Conservation (phyloP, 2,329 filamentous ascomycete genomes). For the Ophiostoma montium region DNA sequence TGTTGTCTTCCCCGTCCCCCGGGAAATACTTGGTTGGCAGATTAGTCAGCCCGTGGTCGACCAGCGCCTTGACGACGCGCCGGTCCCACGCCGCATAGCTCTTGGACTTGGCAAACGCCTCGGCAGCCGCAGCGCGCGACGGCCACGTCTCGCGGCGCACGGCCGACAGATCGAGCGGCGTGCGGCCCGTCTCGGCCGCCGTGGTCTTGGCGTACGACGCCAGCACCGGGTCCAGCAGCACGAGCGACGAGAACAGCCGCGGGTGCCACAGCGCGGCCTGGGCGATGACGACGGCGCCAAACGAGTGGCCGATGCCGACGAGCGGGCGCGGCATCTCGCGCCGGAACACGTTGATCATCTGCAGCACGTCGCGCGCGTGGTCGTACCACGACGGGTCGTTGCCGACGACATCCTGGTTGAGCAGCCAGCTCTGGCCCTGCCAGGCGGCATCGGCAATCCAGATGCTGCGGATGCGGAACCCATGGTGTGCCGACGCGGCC, state of each 20-base stretch:
- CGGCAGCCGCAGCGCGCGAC: conserved; percentile 52
- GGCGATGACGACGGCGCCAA: conserved; percentile 62
- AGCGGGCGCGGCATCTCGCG: conserved; percentile 67
- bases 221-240: conserved; percentile 79
- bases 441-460: conserved; percentile 86
- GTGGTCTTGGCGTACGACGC: conserved; percentile 29
- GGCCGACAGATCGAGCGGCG: conserved; percentile 46
- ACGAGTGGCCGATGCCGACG: conserved; percentile 77
- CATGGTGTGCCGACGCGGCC: conserved; percentile 37
- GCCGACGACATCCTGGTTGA: conserved; percentile 65
- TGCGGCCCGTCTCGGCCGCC: conserved; percentile 21
- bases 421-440: conserved; percentile 62
- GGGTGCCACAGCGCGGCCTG: conserved; percentile 66
- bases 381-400: conserved; percentile 87
- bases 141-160: conserved; percentile 72
- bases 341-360: conserved; percentile 75
- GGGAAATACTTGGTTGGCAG: conserved; percentile 50
- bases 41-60: conserved; percentile 60
- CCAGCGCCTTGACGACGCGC: conserved; percentile 61
- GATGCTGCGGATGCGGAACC: conserved; percentile 62
- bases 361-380: conserved; percentile 67
- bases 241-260: conserved; percentile 58
- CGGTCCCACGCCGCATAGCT: conserved; percentile 79
- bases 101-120: conserved; percentile 50
- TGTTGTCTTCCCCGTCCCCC: conserved; percentile 12